These are phyloP conservation scores for Emiliania huxleyi DNA, from an alignment of 78 protist species.

Conservation along the genomic window DNA sequence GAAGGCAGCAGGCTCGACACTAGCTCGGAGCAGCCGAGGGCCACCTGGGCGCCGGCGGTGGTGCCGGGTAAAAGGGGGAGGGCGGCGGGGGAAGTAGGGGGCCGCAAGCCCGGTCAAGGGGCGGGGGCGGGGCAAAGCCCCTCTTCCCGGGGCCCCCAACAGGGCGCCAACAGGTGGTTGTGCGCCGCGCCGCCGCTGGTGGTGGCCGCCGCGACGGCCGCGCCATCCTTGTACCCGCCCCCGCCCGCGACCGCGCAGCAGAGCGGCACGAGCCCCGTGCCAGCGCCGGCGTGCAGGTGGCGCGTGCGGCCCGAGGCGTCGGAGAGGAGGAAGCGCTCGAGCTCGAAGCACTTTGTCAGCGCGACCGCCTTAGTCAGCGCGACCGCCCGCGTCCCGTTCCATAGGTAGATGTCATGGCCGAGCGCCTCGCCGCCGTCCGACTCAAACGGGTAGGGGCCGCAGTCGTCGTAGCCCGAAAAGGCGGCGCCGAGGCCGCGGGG, in stretches of 20 bases:
- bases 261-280: neutral
- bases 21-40: too few relatives aligned
- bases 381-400: neutral
- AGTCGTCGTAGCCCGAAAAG: neutral
- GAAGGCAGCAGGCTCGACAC: too few relatives aligned
- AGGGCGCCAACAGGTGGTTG: neutral
- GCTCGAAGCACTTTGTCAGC: constrained; percentile 4
- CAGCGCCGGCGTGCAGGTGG: neutral
- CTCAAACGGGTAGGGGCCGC: constrained; percentile 4
- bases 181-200: neutral
- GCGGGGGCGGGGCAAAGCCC: too few relatives aligned
- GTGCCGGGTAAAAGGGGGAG: too few relatives aligned
- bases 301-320: neutral
- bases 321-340: neutral
- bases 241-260: neutral
- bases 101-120: too few relatives aligned
- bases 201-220: neutral
- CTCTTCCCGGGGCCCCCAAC: too few relatives aligned
- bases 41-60: too few relatives aligned
- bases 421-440: neutral
- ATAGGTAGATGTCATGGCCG: neutral
- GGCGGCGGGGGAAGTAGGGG: too few relatives aligned
- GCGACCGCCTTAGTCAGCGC: constrained; percentile 4
- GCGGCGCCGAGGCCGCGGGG: neutral
- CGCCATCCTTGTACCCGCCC: neutral